A percentile compares a stretch with the other conserved stretches of the same genome.
Conservation (phyloP, 1,139 yeast genomes). For the Debaryomycetaceae sp. region DNA sequence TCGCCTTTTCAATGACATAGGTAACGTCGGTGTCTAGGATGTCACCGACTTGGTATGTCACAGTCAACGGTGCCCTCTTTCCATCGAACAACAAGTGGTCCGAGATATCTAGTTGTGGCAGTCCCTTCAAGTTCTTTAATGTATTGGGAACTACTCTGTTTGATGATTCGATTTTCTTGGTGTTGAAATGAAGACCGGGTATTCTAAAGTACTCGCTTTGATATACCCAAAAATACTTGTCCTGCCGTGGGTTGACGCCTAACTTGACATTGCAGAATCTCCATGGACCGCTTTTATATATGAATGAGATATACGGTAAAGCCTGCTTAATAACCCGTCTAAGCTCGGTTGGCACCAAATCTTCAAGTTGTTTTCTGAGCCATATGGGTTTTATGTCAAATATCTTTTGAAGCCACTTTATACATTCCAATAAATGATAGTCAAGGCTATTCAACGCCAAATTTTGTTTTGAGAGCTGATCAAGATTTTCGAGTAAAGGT, state of each 20-base stretch:
- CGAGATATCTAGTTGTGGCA: constrained; percentile 30
- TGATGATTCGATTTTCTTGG: constrained; percentile 5
- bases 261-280: constrained; percentile 78
- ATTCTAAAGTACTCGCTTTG: constrained; percentile 86
- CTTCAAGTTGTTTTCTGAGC: constrained; percentile 74
- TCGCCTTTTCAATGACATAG: constrained; percentile 39
- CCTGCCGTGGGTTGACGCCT: constrained; percentile 73
- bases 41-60: constrained; percentile 82
- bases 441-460: constrained; percentile 27
- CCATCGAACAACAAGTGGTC: constrained; percentile 72
- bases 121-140: constrained; percentile 12
- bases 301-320: constrained; percentile 76
- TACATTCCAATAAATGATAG: constrained; percentile 40
- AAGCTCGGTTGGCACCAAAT: constrained; percentile 51
- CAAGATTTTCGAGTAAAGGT: constrained; percentile 34
- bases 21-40: constrained; percentile 63
- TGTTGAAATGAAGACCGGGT: constrained; percentile 25
- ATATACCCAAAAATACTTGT: constrained; percentile 54
- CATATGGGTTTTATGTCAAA: constrained; percentile 79
- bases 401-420: constrained; percentile 48
- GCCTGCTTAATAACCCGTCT: constrained; percentile 64
- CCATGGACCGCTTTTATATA: constrained; percentile 92
- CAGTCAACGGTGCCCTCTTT: constrained; percentile 57
- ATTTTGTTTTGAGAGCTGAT: constrained; percentile 16
- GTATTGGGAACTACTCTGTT: constrained; percentile 16